Evolutionary conservation across 1,284 basidiomycete genomes (phyloP).

Genomic region (Amylostereum areolatum): DNA sequence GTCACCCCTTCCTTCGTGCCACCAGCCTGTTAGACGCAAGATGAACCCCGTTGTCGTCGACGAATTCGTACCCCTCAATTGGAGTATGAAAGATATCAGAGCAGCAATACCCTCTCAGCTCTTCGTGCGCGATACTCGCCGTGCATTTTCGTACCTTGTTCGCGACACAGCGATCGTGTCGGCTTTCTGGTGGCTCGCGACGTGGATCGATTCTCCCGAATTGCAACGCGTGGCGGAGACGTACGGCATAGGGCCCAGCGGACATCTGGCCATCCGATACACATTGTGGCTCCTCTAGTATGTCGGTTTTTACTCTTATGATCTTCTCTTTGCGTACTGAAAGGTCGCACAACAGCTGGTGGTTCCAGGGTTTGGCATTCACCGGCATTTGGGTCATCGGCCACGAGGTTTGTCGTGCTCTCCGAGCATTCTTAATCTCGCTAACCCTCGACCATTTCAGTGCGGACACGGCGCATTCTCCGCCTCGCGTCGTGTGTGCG

Average conservation of each 20-base stretch:
- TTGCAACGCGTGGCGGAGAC: slow-evolving; percentile 11
- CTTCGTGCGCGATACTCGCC: slow-evolving; percentile 34
- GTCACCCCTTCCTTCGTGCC: too few relatives aligned
- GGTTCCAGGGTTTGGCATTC: slow-evolving; percentile 56
- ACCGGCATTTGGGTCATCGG: slow-evolving; percentile 62
- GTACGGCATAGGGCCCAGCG: slow-evolving; percentile 25
- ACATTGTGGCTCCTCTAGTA: slow-evolving; percentile 32
- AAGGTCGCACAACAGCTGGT: slow-evolving; percentile 50
- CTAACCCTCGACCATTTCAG: too few relatives aligned
- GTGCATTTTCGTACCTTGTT: slow-evolving; percentile 32
- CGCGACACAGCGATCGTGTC: background rate
- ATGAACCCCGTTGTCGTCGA: background rate
- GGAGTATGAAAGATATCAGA: slow-evolving; percentile 33
- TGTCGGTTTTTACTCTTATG: too few relatives aligned
- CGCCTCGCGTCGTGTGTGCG: slow-evolving; percentile 16
- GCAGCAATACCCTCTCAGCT: slow-evolving; percentile 44
- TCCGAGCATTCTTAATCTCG: too few relatives aligned
- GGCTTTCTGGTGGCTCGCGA: background rate
- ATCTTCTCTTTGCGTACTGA: too few relatives aligned
- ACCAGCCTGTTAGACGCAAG: too few relatives aligned
- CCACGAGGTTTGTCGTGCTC: slow-evolving; percentile 47
- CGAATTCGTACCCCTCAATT: background rate
- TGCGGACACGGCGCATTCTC: slow-evolving; percentile 28
- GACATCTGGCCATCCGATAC: slow-evolving; percentile 35
- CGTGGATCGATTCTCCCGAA: background rate